Conservation (phyloP, 805 yeast genomes). For the Dipodascopsis tothii region DNA sequence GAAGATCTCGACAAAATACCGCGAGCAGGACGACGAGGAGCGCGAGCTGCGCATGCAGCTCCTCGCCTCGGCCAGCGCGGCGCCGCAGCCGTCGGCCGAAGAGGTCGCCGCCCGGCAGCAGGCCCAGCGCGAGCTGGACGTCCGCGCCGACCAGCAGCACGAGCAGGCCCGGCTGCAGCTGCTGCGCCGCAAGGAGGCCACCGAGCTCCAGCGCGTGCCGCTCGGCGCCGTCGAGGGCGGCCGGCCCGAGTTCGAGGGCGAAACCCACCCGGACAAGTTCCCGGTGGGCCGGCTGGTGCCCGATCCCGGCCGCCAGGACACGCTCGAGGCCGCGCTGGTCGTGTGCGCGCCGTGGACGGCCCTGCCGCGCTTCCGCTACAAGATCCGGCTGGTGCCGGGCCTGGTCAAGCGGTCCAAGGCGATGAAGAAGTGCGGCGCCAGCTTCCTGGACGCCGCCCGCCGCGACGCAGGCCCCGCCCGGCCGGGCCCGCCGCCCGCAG, state of each 20-base stretch:
- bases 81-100: conserved; percentile 19
- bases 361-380: conserved; percentile 63
- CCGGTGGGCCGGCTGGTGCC: conserved; percentile 37
- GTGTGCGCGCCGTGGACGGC: conserved; percentile 92
- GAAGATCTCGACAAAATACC: conserved; percentile 75
- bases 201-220: conserved; percentile 19
- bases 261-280: conserved; percentile 36
- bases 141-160: conserved; percentile 19
- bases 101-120: conserved; percentile 22
- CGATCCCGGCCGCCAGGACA: conserved; percentile 38
- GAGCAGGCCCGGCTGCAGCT: conserved; percentile 35
- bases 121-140: conserved; percentile 11
- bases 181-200: conserved; percentile 20
- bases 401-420: conserved; percentile 83
- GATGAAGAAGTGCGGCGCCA: conserved; percentile 46
- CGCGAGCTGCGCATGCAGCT: conserved; percentile 65
- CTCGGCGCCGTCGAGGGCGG: conserved; percentile 10
- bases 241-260: conserved; percentile 28
- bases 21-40: conserved; percentile 89
- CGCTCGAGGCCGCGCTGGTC: conserved; percentile 59
- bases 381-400: conserved; percentile 73
- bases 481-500: no score
- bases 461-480: not conserved
- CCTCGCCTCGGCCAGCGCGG: conserved; percentile 65
- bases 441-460: not conserved